A percentile compares a stretch with the other conserved stretches of the same genome.
Conservation (phyloP, 257 asterid genomes). For the Linaria vulgaris region DNA sequence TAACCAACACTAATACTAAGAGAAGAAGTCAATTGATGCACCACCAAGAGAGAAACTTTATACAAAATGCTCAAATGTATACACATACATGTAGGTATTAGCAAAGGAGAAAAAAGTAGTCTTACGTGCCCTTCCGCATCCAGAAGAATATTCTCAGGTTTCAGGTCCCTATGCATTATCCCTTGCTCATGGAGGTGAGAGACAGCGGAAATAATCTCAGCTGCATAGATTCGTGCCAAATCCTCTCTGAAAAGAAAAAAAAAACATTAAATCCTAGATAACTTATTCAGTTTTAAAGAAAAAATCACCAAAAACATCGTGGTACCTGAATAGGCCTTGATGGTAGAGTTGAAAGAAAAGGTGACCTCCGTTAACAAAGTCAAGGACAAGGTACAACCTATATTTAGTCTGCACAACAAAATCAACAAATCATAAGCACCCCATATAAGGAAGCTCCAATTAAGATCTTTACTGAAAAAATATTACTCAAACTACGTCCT, state of each 20-base stretch:
- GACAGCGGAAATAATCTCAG: conserved; percentile 80
- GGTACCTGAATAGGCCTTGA: conserved; percentile 82
- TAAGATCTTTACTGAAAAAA: neutral
- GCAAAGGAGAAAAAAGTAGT: conserved; percentile 10
- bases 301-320: neutral
- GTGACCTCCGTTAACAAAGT: conserved; percentile 85
- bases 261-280: conserved; percentile 11
- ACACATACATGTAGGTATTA: neutral
- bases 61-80: neutral
- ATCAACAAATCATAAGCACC: conserved; percentile 9
- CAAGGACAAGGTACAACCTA: conserved; percentile 78
- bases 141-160: conserved; percentile 79
- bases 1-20: neutral
- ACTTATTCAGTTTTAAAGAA: neutral
- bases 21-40: neutral
- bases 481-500: too few species aligned
- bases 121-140: conserved; percentile 83
- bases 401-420: conserved; percentile 59
- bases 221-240: conserved; percentile 67
- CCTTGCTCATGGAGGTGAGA: conserved; percentile 70
- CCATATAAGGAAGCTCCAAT: neutral
- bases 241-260: conserved; percentile 57
- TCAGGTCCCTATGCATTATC: conserved; percentile 83
- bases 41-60: conserved; percentile 2
- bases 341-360: conserved; percentile 82